phyloP scores from a whole-genome alignment of 2,329 filamentous ascomycete genomes.

The Paramyrothecium sp. region DNA sequence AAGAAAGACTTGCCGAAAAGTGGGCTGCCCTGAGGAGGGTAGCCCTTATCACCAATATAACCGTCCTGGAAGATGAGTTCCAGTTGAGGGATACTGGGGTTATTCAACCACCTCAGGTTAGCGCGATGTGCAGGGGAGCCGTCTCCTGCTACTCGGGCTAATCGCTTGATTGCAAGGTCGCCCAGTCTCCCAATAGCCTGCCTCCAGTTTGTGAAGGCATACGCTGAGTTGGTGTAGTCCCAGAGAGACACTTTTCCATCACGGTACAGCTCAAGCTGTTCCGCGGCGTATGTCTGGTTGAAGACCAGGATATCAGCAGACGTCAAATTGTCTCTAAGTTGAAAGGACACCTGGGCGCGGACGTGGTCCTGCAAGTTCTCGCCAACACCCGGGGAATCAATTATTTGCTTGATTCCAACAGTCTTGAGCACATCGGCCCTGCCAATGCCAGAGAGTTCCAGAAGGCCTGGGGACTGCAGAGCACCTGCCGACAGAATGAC shows the following conservation, averaged over 20 bases:
- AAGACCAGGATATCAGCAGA: not conserved
- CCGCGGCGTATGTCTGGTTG: not conserved
- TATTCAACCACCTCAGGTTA: not conserved
- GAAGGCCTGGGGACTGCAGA: not conserved
- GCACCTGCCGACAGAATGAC: constrained; percentile 1
- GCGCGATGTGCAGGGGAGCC: not conserved
- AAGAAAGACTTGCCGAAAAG: not conserved
- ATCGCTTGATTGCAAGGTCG: not conserved
- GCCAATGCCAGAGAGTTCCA: constrained; percentile 1
- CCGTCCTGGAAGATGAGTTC: not conserved
- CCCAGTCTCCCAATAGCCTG: not conserved
- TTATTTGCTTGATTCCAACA: not conserved
- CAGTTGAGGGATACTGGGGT: not conserved
- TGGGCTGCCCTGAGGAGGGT: not conserved
- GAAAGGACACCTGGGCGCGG: not conserved
- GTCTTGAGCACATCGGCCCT: not conserved
- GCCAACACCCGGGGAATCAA: not conserved
- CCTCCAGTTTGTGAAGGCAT: constrained; percentile 1
- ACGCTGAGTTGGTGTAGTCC: constrained; percentile 1
- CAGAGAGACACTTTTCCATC: not conserved
- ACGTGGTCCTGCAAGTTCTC: constrained; percentile 3
- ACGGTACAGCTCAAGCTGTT: not conserved
- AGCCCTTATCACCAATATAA: not conserved
- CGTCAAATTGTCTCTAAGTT: not conserved
- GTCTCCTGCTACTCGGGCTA: not conserved